Evolutionary conservation across 352 stramenopile genomes (phyloP), one percentile per base, ranked within the genome.

Genomic region (Pythium guiyangense): DNA sequence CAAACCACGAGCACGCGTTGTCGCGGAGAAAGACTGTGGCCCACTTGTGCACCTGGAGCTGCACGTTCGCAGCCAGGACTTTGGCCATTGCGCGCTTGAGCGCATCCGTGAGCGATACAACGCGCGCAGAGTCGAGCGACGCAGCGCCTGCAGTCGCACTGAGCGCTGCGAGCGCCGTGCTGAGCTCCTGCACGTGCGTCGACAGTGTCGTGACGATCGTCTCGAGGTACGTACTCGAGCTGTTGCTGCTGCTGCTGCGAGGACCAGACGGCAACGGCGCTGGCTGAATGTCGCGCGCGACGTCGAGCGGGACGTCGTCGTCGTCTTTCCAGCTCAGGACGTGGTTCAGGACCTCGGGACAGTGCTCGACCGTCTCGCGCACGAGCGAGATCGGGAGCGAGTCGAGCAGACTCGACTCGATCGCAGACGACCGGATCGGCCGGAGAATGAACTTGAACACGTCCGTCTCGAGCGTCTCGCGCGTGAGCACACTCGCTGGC

Each of bases 391-490:
- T 89, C 5, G 82, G 82, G 2, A 92, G 57, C n/a, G 72, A 73
- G 51, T 92, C 81, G 26, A 86, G 74, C 1, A 92, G 54, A 60
- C 81, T 88, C 0, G 81, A 92, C 59, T 92, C 81, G 39, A 92
- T 92, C 1, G 81, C 81, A 25, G 81, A 87, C 12, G 81, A 92
- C 37, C 81, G 77, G 48, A 92, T 87, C 1, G 81, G 81, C 4
- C 81, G 81, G 22, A 92, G 56, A 29, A 92, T 84, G 51, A 80
- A 92, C 62, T 86, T 92, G 69, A 92, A 88, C 53, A 89, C 50
- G 55, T 92, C 81, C 3, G 79, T 76, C 39, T 69, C 57, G 15
- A 92, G 60, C n/a, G 74, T 88, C 10, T 60, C 51, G 15, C 69
- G 47, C 3, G 61, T 56, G 3, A 91, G 57, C 27, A 91, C 37